These are phyloP conservation scores for Didymella arachidicola DNA, from an alignment of 2,329 filamentous ascomycete species.

Conservation along the genomic window DNA sequence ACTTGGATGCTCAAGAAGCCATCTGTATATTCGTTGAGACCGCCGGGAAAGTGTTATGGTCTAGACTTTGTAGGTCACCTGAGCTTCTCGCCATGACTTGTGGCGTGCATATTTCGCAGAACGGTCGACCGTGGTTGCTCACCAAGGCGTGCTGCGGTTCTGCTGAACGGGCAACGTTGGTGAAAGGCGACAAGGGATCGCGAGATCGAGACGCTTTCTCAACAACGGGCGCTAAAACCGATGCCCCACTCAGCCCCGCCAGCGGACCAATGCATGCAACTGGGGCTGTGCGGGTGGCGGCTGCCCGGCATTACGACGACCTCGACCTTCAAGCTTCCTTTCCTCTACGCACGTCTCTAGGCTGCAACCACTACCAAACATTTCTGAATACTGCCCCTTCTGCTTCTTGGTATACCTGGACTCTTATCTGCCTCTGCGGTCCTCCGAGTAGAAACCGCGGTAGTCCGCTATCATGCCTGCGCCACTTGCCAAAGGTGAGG, in stretches of 20 bases:
- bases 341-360: conserved; percentile 11
- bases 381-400: background rate
- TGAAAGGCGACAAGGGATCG: too few species aligned
- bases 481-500: conserved; percentile 53
- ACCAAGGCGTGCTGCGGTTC: too few species aligned
- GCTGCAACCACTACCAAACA: conserved; percentile 15
- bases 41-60: too few species aligned
- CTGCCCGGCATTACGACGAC: conserved; percentile 20
- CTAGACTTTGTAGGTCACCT: too few species aligned
- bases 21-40: too few species aligned
- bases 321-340: conserved; percentile 12
- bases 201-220: too few species aligned
- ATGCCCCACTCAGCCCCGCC: background rate
- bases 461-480: conserved; percentile 44
- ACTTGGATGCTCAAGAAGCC: too few species aligned
- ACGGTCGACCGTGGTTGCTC: too few species aligned
- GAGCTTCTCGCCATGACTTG: too few species aligned
- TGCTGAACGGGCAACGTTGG: too few species aligned
- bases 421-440: background rate
- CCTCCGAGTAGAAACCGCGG: background rate
- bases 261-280: conserved; percentile 2
- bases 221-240: background rate
- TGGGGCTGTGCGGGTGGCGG: conserved; percentile 28
- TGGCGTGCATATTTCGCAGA: too few species aligned
- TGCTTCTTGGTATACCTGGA: background rate